Evolutionary conservation across 352 stramenopile genomes (phyloP).

Genomic region (Globisporangium splendens): DNA sequence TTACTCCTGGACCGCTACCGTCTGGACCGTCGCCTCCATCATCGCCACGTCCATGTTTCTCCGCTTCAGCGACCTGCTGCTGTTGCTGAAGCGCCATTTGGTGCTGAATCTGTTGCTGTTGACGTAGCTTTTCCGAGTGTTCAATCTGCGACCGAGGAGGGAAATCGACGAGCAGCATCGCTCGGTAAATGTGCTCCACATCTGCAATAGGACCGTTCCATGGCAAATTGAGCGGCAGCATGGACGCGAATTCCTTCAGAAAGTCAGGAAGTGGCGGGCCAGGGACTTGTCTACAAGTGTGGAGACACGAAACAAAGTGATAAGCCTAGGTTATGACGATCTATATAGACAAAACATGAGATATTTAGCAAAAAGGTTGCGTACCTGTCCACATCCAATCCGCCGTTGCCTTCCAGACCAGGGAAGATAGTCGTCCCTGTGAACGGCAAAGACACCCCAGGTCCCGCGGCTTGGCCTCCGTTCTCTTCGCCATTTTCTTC

Average conservation of each 20-base stretch:
- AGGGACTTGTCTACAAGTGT: conserved; percentile 45
- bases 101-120: conserved; percentile 62
- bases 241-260: conserved; percentile 77
- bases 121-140: conserved; percentile 58
- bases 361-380: neutral
- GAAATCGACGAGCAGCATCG: conserved; percentile 82
- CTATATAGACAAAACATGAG: neutral
- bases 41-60: conserved; percentile 35
- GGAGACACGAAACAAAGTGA: neutral
- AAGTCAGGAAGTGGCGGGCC: conserved; percentile 81
- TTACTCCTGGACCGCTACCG: conserved; percentile 36
- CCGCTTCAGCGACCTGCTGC: conserved; percentile 39
- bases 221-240: conserved; percentile 75
- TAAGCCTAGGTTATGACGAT: neutral
- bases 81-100: conserved; percentile 50
- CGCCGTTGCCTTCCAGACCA: conserved; percentile 24
- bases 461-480: conserved; percentile 16
- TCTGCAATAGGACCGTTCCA: conserved; percentile 87
- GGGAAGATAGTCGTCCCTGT: conserved; percentile 17
- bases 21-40: conserved; percentile 30
- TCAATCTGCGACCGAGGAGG: conserved; percentile 69
- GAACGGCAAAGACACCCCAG: conserved; percentile 7
- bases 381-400: conserved; percentile 45
- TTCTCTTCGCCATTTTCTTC: conserved; percentile 15
- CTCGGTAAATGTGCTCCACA: conserved; percentile 82